phyloP scores from a whole-genome alignment of 1,284 basidiomycete genomes.

The Rhodotorula sp. region DNA sequence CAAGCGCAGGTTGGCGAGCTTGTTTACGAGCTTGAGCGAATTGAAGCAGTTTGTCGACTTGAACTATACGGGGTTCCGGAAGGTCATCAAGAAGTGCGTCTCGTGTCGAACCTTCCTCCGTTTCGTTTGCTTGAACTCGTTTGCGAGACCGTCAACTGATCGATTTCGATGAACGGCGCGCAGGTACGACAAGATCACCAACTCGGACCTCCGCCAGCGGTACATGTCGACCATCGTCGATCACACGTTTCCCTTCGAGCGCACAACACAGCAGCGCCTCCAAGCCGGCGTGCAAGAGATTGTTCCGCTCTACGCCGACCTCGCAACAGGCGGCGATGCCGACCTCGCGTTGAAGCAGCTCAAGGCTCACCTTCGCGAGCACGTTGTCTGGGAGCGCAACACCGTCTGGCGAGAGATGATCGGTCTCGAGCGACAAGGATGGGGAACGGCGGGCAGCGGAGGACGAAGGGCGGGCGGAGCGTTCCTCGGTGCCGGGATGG shows the following conservation, averaged over 20 bases:
- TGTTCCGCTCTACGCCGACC: slow-evolving; percentile 76
- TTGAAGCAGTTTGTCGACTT: slow-evolving; percentile 90
- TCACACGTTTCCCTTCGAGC: slow-evolving; percentile 65
- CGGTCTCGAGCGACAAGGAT: slow-evolving; percentile 53
- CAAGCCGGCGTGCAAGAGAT: slow-evolving; percentile 63
- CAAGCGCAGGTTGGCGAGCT: slow-evolving; percentile 82
- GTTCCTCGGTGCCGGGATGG: slow-evolving; percentile 49
- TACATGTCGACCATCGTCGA: slow-evolving; percentile 80
- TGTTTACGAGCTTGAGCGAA: slow-evolving; percentile 67
- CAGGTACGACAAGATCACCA: slow-evolving; percentile 93
- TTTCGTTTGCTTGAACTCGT: neutral
- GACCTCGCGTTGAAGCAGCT: slow-evolving; percentile 75
- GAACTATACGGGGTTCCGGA: slow-evolving; percentile 88
- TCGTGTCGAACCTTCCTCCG: neutral
- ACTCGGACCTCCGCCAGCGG: slow-evolving; percentile 75
- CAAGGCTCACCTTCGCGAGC: slow-evolving; percentile 80
- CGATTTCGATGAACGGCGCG: neutral
- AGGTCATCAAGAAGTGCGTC: slow-evolving; percentile 90
- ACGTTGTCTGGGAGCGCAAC: slow-evolving; percentile 87
- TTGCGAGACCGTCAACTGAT: neutral
- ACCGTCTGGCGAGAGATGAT: slow-evolving; percentile 99
- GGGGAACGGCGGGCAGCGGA: slow-evolving; percentile 52
- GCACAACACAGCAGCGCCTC: slow-evolving; percentile 63
- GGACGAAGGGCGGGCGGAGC: slow-evolving; percentile 42
- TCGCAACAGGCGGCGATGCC: slow-evolving; percentile 75